Evolutionary conservation across 1,139 yeast species (phyloP), one percentile per base, ranked within the genome.

Genomic region (Blastobotrys aristatus): DNA sequence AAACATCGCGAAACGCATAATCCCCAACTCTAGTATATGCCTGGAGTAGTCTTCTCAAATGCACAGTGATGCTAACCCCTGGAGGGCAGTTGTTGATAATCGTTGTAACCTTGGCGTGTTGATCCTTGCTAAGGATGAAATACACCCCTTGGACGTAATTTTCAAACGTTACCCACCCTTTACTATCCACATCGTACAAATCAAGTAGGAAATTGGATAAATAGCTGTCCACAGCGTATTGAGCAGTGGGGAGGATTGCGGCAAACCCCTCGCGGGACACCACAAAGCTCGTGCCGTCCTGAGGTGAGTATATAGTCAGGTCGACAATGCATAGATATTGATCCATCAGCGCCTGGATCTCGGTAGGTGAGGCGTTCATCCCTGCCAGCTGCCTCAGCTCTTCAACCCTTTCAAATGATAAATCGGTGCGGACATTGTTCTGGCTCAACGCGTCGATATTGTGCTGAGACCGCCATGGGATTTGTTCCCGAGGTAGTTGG

Each of bases 271-370:
- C 40, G 30, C 40, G 43, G 13, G 52, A 10, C 3, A 6, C 14
- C 5, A 21, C 34, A 27, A 33, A 16, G n/a, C n/a, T 3, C n/a
- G 26, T 4, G 13, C 8, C 8, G 14, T 26, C 27, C 11, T n/a
- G 8, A n/a, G 39, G 5, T 13, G 5, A 11, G 3, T 17, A 8
- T 17, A 22, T 4, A 4, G 21, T 4, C 14, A 6, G 13, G 33
- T 57, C 58, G 4, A 53, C 55, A 18, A 61, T 51, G 18, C 56
- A 50, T 32, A 48, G 47, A 47, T 58, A 61, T 47, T 60, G 63
- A 18, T 57, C 59, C 36, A 54, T 56, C 22, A 60, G 50, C 5
- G 62, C 60, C 33, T 53, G 59, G 10, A 60, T 49, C 24, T 61
- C 63, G 13, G 54, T 48, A 13, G 50, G 33, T 4, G 20, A 16